Evolutionary conservation across 768 basidiomycete genomes (phyloP).

Genomic region (Mycena chlorophos): DNA sequence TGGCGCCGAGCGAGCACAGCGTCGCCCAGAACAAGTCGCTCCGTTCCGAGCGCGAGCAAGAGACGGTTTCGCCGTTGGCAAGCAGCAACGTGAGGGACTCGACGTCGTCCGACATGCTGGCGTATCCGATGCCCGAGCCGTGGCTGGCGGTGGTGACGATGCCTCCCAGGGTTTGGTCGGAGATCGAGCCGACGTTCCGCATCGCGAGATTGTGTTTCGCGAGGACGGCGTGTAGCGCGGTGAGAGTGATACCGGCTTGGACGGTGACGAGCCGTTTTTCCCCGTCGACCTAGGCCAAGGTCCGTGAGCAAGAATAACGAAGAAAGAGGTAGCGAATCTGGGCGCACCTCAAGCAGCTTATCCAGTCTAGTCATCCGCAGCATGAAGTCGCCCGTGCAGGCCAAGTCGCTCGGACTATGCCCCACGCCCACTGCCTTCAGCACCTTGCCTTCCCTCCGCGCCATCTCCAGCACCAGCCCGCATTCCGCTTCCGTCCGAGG

Average conservation of each 20-base stretch:
- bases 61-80: slow-evolving; percentile 71
- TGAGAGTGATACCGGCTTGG: slow-evolving; percentile 79
- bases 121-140: slow-evolving; percentile 81
- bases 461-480: slow-evolving; percentile 74
- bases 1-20: slow-evolving; percentile 86
- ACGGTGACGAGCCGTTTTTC: slow-evolving; percentile 70
- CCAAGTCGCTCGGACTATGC: slow-evolving; percentile 92
- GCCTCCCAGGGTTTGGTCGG: slow-evolving; percentile 92
- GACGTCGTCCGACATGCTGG: slow-evolving; percentile 81
- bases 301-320: background rate
- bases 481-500: slow-evolving; percentile 75
- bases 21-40: slow-evolving; percentile 86
- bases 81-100: slow-evolving; percentile 73
- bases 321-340: slow-evolving; percentile 9
- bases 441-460: slow-evolving; percentile 65
- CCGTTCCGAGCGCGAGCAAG: slow-evolving; percentile 63
- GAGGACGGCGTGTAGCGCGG: slow-evolving; percentile 70
- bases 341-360: slow-evolving; percentile 72
- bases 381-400: slow-evolving; percentile 88
- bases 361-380: slow-evolving; percentile 76
- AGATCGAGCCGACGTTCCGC: slow-evolving; percentile 93
- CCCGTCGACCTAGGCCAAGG: slow-evolving; percentile 58
- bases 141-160: slow-evolving; percentile 94
- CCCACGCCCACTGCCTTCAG: slow-evolving; percentile 87
- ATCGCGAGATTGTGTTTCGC: slow-evolving; percentile 73